Conservation (phyloP, 148 eudicot genomes). For the Fagopyrum esculentum region DNA sequence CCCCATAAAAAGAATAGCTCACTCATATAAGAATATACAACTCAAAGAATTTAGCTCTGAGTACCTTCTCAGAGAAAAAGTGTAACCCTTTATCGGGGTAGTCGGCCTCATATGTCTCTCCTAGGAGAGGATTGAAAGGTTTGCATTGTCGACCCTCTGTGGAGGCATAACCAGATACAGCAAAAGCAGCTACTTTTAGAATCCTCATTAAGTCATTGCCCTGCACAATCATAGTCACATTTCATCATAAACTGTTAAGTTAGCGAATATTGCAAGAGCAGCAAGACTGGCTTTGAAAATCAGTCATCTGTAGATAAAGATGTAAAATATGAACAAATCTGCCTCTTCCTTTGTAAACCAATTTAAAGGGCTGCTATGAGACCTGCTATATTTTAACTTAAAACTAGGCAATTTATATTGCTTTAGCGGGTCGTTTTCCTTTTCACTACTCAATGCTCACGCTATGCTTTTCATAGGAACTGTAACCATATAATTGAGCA, state of each 20-base stretch:
- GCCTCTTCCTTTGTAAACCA: neutral
- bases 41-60: neutral
- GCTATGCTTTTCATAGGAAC: neutral
- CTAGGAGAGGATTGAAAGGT: conserved; percentile 96
- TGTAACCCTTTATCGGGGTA: conserved; percentile 88
- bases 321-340: neutral
- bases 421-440: neutral
- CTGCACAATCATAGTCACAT: conserved; percentile 24
- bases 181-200: conserved; percentile 91
- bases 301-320: neutral
- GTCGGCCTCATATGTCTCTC: conserved; percentile 97
- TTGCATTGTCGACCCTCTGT: conserved; percentile 85
- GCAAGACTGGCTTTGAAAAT: neutral
- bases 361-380: neutral
- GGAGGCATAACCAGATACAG: conserved; percentile 90
- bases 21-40: neutral
- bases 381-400: neutral
- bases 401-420: neutral
- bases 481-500: neutral
- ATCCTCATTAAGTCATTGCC: conserved; percentile 80
- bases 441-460: neutral
- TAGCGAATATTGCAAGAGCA: neutral
- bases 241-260: neutral
- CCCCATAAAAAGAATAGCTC: neutral
- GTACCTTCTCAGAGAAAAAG: conserved; percentile 89